A percentile compares a stretch with the other conserved stretches of the same genome.
phyloP scores from a whole-genome alignment of 768 basidiomycete genomes.

The Mycena galericulata region DNA sequence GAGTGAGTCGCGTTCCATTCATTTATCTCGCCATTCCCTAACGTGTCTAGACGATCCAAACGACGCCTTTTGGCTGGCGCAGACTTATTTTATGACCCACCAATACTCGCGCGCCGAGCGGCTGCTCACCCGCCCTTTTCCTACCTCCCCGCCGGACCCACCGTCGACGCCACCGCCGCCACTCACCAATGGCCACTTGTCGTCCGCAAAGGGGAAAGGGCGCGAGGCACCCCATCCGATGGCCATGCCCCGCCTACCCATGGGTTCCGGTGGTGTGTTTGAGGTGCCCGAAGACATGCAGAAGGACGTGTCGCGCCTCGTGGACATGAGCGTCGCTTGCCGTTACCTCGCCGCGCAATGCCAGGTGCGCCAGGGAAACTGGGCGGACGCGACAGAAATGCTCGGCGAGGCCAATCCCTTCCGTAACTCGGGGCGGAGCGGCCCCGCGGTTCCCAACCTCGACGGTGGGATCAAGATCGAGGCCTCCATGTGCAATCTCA shows the following conservation, averaged over 20 bases:
- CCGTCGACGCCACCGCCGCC: constrained; percentile 48
- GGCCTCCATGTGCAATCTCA: constrained; percentile 96
- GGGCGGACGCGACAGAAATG: constrained; percentile 34
- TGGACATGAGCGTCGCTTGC: constrained; percentile 96
- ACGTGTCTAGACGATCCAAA: constrained; percentile 83
- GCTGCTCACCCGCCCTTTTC: constrained; percentile 89
- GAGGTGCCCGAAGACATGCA: constrained; percentile 75
- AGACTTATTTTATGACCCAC: constrained; percentile 95
- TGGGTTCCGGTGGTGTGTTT: constrained; percentile 78
- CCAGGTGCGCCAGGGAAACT: constrained; percentile 62
- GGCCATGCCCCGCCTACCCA: constrained; percentile 68
- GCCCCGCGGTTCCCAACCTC: constrained; percentile 78
- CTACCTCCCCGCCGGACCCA: constrained; percentile 60
- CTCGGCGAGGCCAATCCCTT: constrained; percentile 32
- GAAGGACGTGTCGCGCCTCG: constrained; percentile 78
- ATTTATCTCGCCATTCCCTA: constrained; percentile 13
- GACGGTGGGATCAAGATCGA: constrained; percentile 99
- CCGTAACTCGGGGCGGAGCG: constrained; percentile 66
- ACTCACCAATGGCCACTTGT: constrained; percentile 57
- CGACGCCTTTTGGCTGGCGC: constrained; percentile 99
- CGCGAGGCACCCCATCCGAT: constrained; percentile 59
- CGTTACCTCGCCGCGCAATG: constrained; percentile 97
- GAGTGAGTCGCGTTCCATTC: constrained; percentile 65
- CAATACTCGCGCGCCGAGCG: constrained; percentile 96
- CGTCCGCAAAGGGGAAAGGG: constrained; percentile 69